Evolutionary conservation across 2,329 filamentous ascomycete species (phyloP), one percentile per base, ranked within the genome.

Genomic region (Pseudogymnoascus sp.): DNA sequence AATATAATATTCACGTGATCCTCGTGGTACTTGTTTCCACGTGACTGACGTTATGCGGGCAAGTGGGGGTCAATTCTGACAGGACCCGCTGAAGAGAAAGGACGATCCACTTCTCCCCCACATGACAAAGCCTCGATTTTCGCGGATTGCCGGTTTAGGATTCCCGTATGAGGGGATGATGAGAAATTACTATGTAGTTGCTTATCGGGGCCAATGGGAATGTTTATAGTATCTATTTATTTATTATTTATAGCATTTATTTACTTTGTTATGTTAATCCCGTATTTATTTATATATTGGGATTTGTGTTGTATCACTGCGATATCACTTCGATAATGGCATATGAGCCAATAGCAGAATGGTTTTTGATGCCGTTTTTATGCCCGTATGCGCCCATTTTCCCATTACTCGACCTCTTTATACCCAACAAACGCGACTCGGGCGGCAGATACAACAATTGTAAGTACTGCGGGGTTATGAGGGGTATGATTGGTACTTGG

Each of bases 391-490:
- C 15, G 8, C n/a, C 12, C 37, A 19, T 39, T 39, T 37, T 7
- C n/a, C 12, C 37, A 19, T 39, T 39, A 39, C 18, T 26, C 21
- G 13, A 3, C 18, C 9, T 19, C 2, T 21, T 5, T 15, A 4
- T 26, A n/a, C 13, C 39, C 39, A 45, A 45, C 39, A 45, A 26
- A 21, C 39, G 19, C 15, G 21, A 26, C 21, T 26, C 9, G 1
- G 37, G 5, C 3, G 15, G 8, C 37, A 15, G 39, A 45, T 45
- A 45, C 19, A 45, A 26, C 12, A 23, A 45, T 26, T n/a, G 3
- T 8, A 45, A 45, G 39, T 45, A 45, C 39, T 45, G 39, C 39
- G 39, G 39, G 39, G 39, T 45, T 45, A 45, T 45, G 39, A 26
- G 39, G 39, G 39, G 39, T 45, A 45, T 21, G 9, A 26, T 26